A percentile compares a stretch with the other conserved stretches of the same genome.
These are phyloP conservation scores for Amphirosellinia nigrospora DNA, from an alignment of 495 filamentous ascomycete species.

Conservation along the genomic window DNA sequence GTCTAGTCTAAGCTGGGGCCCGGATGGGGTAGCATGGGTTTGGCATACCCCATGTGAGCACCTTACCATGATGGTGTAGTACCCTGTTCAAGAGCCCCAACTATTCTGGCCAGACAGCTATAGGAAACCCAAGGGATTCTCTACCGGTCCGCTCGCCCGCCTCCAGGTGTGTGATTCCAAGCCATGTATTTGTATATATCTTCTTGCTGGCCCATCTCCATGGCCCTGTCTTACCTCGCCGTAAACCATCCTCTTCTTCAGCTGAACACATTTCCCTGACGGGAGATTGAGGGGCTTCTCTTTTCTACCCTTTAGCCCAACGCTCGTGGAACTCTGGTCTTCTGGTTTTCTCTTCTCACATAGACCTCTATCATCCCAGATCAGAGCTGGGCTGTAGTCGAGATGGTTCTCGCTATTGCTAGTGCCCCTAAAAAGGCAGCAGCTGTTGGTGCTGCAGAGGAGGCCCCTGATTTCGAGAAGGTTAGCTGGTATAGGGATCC, in stretches of 20 bases:
- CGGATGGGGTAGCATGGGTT: conserved; percentile 32
- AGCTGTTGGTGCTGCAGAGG: conserved; percentile 50
- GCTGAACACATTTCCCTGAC: neutral
- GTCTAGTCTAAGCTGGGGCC: neutral
- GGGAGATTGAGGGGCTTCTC: conserved; percentile 1
- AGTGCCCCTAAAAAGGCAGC: conserved; percentile 40
- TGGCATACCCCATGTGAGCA: conserved; percentile 30
- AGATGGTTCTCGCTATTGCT: conserved; percentile 23
- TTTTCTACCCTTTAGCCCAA: neutral
- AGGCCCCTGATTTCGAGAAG: conserved; percentile 63
- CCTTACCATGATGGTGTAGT: conserved; percentile 22
- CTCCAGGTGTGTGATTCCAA: conserved; percentile 25
- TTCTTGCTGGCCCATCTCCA: conserved; percentile 15
- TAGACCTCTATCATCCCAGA: neutral
- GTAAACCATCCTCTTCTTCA: conserved; percentile 18
- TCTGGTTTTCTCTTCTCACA: conserved; percentile 1
- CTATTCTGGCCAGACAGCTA: conserved; percentile 28
- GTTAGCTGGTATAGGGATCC: conserved; percentile 66
- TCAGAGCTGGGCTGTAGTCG: conserved; percentile 4
- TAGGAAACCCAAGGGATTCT: conserved; percentile 18
- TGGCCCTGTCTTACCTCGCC: conserved; percentile 11
- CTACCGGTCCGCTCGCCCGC: conserved; percentile 43
- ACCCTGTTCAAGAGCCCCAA: conserved; percentile 22
- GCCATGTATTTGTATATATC: conserved; percentile 35
- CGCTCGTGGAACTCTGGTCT: neutral